Conservation (phyloP, 2,329 filamentous ascomycete species). For the Venturia carpophila region DNA sequence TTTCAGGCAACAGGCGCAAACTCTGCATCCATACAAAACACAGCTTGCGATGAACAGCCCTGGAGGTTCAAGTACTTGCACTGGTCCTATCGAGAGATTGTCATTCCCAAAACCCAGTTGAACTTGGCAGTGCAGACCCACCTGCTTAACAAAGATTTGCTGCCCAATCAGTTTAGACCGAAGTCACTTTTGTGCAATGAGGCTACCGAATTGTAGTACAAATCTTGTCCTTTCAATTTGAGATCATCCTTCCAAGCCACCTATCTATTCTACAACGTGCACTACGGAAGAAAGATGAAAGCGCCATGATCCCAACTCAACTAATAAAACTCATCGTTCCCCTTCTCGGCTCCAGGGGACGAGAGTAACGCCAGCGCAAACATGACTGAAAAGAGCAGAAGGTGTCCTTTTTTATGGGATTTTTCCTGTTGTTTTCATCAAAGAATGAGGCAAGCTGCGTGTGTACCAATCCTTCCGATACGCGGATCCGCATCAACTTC, state of each 20-base stretch:
- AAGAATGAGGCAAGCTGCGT: background rate
- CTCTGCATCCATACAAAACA: too few species aligned
- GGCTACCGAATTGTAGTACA: too few species aligned
- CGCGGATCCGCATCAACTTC: background rate
- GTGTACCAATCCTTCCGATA: background rate
- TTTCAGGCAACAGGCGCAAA: too few species aligned
- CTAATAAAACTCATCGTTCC: background rate
- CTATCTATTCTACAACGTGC: slow-evolving; percentile 12
- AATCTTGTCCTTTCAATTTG: background rate
- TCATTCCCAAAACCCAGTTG: too few species aligned
- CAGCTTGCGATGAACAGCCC: too few species aligned
- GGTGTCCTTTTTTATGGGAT: background rate
- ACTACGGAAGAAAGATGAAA: slow-evolving; percentile 9
- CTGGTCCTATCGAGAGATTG: too few species aligned
- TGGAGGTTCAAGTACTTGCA: too few species aligned
- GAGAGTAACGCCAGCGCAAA: background rate
- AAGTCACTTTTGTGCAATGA: too few species aligned
- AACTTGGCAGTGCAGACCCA: too few species aligned
- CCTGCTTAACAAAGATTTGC: too few species aligned
- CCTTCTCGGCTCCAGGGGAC: background rate
- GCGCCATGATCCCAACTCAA: background rate
- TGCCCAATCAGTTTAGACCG: too few species aligned
- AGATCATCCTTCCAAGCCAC: background rate
- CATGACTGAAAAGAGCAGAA: background rate
- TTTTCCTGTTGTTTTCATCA: slow-evolving; percentile 6